Base-by-base conservation (phyloP, 2,329 filamentous ascomycete species). In the Trichoderma sp. region DNA sequence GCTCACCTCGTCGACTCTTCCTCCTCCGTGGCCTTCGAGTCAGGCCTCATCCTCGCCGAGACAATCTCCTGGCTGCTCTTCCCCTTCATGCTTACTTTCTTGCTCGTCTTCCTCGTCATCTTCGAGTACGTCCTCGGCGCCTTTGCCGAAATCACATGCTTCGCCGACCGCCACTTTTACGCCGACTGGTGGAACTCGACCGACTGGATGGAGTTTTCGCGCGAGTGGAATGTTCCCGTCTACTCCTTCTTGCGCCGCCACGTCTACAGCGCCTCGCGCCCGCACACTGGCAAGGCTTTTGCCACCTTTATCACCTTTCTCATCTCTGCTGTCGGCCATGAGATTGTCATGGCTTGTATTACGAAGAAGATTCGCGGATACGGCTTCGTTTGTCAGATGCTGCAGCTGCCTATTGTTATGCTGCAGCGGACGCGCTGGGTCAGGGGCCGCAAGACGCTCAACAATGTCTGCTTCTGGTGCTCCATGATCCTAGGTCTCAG, bases 221-320 rank as follows among this genome's bases (percentile, higher is more conserved):
- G 94, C 75, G 93, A 98, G 84, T 98, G 96, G 95, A 98, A 98
- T 80, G 90, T 97, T n/a, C 95, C 95, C 58, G 95, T 98, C 7
- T 96, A 98, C 83, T 92, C 95, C 79, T 99, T 98, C 84, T 92
- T 98, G 77, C 91, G 95, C 8, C 89, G 96, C 28, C 96, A 99
- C 82, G 95, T 99, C 74, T 99, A 98, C 83, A 92, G 90, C 71
- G 94, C 94, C 2, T 92, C 91, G 14, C 87, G 93, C 11, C 89
- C 91, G 14, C 90, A 92, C 76, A 91, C 97, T 77, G 95, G 93
- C 24, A 90, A 91, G 71, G 86, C 88, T 18, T 86, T 92, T 71
- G 95, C 96, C 30, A 98, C 95, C 30, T 83, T 94, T 73, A 93
- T 97, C 76, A 98, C 96, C 0, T 98, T 99, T 79, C 83, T 98